These are phyloP conservation scores for Malassezia obtusa DNA, from an alignment of 1,284 basidiomycete species.

Conservation along the genomic window DNA sequence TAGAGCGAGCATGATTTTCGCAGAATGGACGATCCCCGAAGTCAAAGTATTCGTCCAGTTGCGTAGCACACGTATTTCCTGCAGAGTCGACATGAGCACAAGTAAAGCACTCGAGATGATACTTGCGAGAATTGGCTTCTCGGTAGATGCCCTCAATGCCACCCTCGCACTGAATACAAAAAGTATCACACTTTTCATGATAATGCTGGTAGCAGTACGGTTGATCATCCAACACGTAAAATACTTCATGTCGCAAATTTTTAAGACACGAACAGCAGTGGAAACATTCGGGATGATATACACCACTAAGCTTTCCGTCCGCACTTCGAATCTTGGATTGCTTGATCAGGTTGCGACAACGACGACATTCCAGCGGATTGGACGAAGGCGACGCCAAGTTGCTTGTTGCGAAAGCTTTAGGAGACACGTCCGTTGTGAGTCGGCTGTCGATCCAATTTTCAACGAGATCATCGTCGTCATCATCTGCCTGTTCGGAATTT, in stretches of 20 bases:
- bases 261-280: neutral
- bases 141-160: constrained; percentile 10
- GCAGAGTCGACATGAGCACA: neutral
- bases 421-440: neutral
- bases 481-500: too few relatives aligned
- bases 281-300: constrained; percentile 13
- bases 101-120: constrained; percentile 5
- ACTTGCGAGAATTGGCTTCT: neutral
- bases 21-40: constrained; percentile 1
- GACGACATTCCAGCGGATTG: neutral
- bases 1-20: constrained; percentile 1
- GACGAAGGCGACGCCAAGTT: neutral
- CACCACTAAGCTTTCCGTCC: constrained; percentile 1
- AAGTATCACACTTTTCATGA: neutral
- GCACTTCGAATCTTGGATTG: neutral
- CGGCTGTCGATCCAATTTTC: neutral
- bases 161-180: neutral
- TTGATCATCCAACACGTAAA: constrained; percentile 9
- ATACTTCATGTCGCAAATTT: neutral
- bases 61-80: neutral
- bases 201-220: constrained; percentile 8
- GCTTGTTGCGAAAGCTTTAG: too few relatives aligned
- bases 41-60: constrained; percentile 9
- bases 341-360: constrained; percentile 2
- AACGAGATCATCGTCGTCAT: neutral